Base-by-base conservation (phyloP, 1,284 basidiomycete species). In the Phlebopus sp. region DNA sequence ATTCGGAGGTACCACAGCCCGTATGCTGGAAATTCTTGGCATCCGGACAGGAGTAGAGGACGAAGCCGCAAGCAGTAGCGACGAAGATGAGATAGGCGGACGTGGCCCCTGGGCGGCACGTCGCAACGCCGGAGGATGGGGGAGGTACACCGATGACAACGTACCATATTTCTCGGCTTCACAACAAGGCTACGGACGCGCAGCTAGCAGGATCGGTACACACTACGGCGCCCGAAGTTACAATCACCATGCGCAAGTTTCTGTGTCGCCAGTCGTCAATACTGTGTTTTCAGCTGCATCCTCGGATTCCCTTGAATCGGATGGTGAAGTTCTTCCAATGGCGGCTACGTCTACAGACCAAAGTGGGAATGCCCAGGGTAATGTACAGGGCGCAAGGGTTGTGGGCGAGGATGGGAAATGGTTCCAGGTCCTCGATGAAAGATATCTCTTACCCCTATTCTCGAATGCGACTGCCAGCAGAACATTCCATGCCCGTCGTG, bases 11-110 rank as follows among this genome's bases (percentile, higher is more conserved):
- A 98, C 97, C 6, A 97, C 97, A 0, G 85, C 90, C 5, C 79
- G 94, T 49, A 99, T 99, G 97, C 78, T 99, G 37, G 94, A 98
- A 60, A 85, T 99, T 8, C 78, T 98, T n/a, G 95, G 96, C 1
- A 98, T 99, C 56, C 74, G 91, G 8, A 97, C 93, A 0, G 95
- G 96, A 1, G 92, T 99, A 0, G 95, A 97, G 59, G 94, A 97
- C 55, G 94, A 94, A 40, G 90, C 79, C 4, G 88, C 79, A 30
- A 84, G 78, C 54, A 86, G 83, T 51, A 90, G 87, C 58, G 92
- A 95, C 37, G 90, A 91, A 37, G 84, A 81, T 8, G 59, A 66
- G 1, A 57, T 63, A 14, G 43, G 61, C 21, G 59, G 60, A 32
- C 63, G 57, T 25, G 53, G 45, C 31, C 52, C 60, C 23, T 67